Conservation (phyloP, 2,329 filamentous ascomycete genomes). For the Fonsecaea monophora region DNA sequence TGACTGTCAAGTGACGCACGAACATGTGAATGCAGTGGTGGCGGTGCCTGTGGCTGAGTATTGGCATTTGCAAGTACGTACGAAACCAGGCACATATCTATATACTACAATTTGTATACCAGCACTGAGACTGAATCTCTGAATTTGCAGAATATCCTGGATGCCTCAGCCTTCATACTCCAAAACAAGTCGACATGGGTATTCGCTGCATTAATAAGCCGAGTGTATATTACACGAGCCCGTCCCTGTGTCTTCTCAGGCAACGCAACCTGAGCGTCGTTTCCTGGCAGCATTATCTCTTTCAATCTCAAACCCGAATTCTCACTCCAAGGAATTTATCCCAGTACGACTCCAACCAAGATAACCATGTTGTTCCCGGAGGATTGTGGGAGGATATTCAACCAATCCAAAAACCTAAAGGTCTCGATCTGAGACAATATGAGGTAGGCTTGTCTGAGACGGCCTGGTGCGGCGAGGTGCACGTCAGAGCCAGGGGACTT, state of each 20-base stretch:
- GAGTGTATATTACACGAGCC: neutral
- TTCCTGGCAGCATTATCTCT: neutral
- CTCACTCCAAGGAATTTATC: neutral
- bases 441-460: too few species aligned
- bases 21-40: slow-evolving; percentile 14
- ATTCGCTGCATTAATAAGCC: neutral
- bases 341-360: neutral
- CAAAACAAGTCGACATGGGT: neutral
- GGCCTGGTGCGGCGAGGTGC: neutral
- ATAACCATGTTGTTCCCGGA: neutral
- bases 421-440: neutral
- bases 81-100: too few species aligned
- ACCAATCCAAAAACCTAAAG: neutral
- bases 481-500: neutral
- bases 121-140: too few species aligned
- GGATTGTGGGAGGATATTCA: neutral
- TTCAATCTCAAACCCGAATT: neutral
- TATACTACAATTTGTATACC: too few species aligned
- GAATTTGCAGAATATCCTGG: too few species aligned
- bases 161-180: too few species aligned
- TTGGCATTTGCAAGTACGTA: neutral
- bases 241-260: neutral
- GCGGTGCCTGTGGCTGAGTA: neutral
- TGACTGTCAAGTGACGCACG: slow-evolving; percentile 10
- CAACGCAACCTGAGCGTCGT: neutral